Conservation (phyloP, 1,284 basidiomycete species). For the Phellopilus nigrolimitatus region DNA sequence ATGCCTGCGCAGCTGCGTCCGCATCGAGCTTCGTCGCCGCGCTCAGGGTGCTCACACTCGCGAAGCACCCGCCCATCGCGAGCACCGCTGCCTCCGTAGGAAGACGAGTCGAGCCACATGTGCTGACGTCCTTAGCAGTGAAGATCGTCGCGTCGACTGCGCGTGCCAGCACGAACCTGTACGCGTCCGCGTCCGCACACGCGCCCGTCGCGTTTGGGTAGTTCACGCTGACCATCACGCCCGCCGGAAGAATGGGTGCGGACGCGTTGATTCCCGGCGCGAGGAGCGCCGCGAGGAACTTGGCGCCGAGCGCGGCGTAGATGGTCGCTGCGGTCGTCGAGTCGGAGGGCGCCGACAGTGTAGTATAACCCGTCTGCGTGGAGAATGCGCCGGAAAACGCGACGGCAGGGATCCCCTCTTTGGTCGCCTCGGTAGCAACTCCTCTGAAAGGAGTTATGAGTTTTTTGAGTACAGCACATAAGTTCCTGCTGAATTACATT, state of each 20-base stretch:
- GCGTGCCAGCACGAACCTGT: conserved; percentile 34
- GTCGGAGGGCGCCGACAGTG: conserved; percentile 33
- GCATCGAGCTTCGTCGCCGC: conserved; percentile 43
- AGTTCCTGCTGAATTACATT: conserved; percentile 36
- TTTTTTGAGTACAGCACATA: not conserved
- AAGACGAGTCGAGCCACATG: conserved; percentile 38
- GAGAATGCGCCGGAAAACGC: conserved; percentile 43
- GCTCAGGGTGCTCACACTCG: conserved; percentile 43
- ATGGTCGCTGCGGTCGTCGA: conserved; percentile 36
- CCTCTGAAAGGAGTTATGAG: conserved; percentile 32
- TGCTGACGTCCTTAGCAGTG: conserved; percentile 28
- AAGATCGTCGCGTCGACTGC: conserved; percentile 7
- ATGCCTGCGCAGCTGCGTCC: conserved; percentile 34
- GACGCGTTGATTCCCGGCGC: conserved; percentile 19
- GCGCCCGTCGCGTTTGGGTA: conserved; percentile 36
- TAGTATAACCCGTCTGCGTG: conserved; percentile 42
- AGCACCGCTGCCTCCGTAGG: conserved; percentile 38
- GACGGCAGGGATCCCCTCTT: conserved; percentile 43
- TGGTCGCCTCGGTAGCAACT: conserved; percentile 42
- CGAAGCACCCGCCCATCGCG: conserved; percentile 36
- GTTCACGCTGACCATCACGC: conserved; percentile 47
- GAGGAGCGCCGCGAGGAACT: conserved; percentile 37
- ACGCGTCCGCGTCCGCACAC: conserved; percentile 35
- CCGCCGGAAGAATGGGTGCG: conserved; percentile 36
- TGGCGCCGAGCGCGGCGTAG: conserved; percentile 40